Conservation (phyloP, 106 monocot species). For the Agapanthus africanus region DNA sequence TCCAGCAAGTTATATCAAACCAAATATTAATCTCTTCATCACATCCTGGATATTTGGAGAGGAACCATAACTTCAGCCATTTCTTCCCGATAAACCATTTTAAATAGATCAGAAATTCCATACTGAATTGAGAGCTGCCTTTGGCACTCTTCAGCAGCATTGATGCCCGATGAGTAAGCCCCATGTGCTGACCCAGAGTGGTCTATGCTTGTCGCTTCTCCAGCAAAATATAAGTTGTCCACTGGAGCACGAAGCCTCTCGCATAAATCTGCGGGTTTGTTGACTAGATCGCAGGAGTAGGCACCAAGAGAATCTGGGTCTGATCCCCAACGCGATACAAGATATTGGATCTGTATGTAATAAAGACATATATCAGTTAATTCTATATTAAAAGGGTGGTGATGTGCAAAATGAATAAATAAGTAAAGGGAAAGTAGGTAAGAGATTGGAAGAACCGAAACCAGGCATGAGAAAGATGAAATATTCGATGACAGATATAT, state of each 20-base stretch:
- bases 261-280: slow-evolving; percentile 73
- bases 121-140: slow-evolving; percentile 48
- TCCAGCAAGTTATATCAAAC: too few relatives aligned
- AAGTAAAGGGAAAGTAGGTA: too few relatives aligned
- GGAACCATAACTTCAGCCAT: slow-evolving; percentile 69
- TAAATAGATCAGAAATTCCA: slow-evolving; percentile 54
- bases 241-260: slow-evolving; percentile 78
- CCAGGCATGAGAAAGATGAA: too few relatives aligned
- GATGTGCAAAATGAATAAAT: too few relatives aligned
- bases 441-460: too few relatives aligned
- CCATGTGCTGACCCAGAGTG: slow-evolving; percentile 96
- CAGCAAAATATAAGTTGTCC: slow-evolving; percentile 85
- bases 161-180: slow-evolving; percentile 75
- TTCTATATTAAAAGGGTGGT: too few relatives aligned
- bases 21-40: too few relatives aligned
- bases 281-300: slow-evolving; percentile 86
- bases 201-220: slow-evolving; percentile 82
- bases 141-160: slow-evolving; percentile 76
- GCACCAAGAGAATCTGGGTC: slow-evolving; percentile 73
- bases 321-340: slow-evolving; percentile 85
- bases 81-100: slow-evolving; percentile 54
- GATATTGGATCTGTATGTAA: slow-evolving; percentile 43
- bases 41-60: slow-evolving; percentile 90
- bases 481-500: too few relatives aligned
- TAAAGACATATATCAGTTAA: not conserved